These are phyloP conservation scores for Paecilomyces variotii DNA, from an alignment of 2,329 filamentous ascomycete genomes.

Conservation along the genomic window DNA sequence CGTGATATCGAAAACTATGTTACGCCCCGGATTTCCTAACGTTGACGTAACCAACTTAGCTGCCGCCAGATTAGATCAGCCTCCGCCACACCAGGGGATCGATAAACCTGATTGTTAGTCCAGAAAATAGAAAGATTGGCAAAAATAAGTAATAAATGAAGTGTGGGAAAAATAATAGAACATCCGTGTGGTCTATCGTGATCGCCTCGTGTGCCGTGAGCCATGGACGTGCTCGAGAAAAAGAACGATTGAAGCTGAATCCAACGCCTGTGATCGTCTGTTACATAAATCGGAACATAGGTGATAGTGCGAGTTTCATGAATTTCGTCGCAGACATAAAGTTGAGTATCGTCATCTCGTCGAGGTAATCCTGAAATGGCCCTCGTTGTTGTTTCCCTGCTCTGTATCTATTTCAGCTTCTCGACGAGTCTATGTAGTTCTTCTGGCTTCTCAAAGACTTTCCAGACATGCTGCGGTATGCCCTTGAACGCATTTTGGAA, in stretches of 20 bases:
- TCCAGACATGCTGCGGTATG: constrained; percentile 65
- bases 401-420: constrained; percentile 16
- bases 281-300: too few species aligned
- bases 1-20: not conserved
- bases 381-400: not conserved
- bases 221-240: too few species aligned
- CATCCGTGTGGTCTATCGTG: too few species aligned
- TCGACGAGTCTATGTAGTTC: constrained; percentile 45
- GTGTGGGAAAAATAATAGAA: too few species aligned
- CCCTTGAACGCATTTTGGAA: constrained; percentile 78
- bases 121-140: not conserved
- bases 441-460: constrained; percentile 69
- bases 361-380: not conserved
- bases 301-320: too few species aligned
- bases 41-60: constrained; percentile 13
- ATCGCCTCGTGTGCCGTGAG: too few species aligned
- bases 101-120: not conserved
- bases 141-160: too few species aligned
- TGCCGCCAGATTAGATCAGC: constrained; percentile 8
- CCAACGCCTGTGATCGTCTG: too few species aligned
- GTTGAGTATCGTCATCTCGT: not conserved
- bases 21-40: constrained; percentile 5
- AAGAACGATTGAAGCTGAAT: too few species aligned
- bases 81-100: constrained; percentile 5
- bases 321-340: not conserved